Base-by-base conservation (phyloP, 176 grass and related monocot genomes). In the Stipa capillata region DNA sequence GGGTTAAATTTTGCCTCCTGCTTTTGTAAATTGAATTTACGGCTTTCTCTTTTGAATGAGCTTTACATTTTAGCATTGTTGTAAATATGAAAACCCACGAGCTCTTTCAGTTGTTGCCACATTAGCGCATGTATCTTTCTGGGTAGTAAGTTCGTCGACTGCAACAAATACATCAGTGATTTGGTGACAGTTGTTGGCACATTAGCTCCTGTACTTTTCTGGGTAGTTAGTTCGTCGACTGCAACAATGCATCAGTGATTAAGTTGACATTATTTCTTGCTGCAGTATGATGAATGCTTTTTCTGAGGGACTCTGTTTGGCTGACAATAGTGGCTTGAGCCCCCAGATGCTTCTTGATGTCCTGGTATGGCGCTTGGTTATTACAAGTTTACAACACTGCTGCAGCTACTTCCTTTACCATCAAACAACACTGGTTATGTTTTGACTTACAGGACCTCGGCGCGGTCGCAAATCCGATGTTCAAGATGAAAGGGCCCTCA, bases 251-350 rank as follows among this genome's bases (percentile, higher is more conserved):
- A 54, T 39, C 8, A 1, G 18, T 35, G 59, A 44, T n/a, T n/a
- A n/a, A n/a, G n/a, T n/a, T n/a, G n/a, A n/a, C n/a, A n/a, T n/a
- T n/a, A n/a, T 69, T 60, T 45, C 27, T 70, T 76, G 43, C 27
- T 69, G 51, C 89, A 98, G 96, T 69, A 94, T 94, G 90, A 94
- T 98, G 96, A 98, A 91, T 82, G 78, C 85, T 60, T 80, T 98
- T 58, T 98, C 92, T 51, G 92, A 98, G 62, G 96, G 96, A 76
- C 90, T 98, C 17, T 93, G 56, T 74, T 89, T 98, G 56, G 92
- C 96, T 18, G 91, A 98, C 70, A 89, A 72, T 83, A 94, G 96
- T 82, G 92, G 92, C 4, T 11, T 98, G 81, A 91, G 62, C 70
- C 81, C 87, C 41, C 80, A 98, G 69, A 91, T 83, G 0, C 92